Conservation (phyloP, 176 grass and related monocot genomes). For the Zoysia pacifica region DNA sequence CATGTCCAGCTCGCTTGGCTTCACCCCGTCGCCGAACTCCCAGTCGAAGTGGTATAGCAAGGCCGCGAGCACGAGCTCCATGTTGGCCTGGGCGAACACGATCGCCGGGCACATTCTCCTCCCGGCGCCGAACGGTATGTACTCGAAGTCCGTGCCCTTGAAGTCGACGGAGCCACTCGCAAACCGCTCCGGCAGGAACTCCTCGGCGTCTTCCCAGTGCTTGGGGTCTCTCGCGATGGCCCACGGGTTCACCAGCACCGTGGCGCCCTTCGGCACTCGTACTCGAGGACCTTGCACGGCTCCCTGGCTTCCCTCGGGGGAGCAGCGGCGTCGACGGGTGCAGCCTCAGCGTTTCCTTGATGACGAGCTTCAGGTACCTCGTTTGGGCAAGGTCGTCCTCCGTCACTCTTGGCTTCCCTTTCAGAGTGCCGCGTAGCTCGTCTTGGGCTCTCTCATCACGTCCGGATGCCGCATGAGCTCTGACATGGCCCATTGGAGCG, state of each 20-base stretch:
- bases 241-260: neutral
- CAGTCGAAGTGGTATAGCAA: neutral
- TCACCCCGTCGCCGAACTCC: neutral
- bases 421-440: conserved; percentile 20
- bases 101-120: neutral
- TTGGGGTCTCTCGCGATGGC: neutral
- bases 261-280: conserved; percentile 38
- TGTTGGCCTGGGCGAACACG: neutral
- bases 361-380: conserved; percentile 9
- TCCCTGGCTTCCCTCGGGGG: conserved; percentile 28
- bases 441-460: neutral
- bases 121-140: neutral
- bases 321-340: conserved; percentile 21
- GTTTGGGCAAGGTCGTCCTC: conserved; percentile 16
- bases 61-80: neutral
- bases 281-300: conserved; percentile 34
- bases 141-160: neutral
- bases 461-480: conserved; percentile 41
- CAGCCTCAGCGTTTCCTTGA: conserved; percentile 56
- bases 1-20: neutral
- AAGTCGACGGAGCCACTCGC: neutral
- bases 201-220: neutral
- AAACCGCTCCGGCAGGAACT: neutral
- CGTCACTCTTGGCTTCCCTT: conserved; percentile 12
- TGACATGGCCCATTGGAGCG: conserved; percentile 46